Base-by-base conservation (phyloP, 179 eudicot species). In the Silene vulgaris region DNA sequence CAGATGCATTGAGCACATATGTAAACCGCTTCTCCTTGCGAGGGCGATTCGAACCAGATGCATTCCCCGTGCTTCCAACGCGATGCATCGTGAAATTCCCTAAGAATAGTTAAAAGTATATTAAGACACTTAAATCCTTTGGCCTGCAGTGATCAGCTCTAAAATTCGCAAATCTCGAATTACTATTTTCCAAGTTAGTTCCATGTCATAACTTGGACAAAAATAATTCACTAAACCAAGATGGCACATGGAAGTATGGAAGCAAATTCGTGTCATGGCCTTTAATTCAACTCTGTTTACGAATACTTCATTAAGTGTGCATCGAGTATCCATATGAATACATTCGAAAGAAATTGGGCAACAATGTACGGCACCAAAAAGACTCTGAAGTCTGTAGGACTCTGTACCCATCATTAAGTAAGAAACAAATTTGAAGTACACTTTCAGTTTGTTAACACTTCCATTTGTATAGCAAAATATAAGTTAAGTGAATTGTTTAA, bases 1-100 rank as follows among this genome's bases (percentile, higher is more conserved):
- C 95, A 16, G 97, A 86, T 79, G 88, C 86, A 80, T 86, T 92
- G 67, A 95, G 84, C 40, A 92, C 90, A 84, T 89, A 95, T 8
- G 97, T 92, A 74, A 95, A 80, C 80, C 90, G 89, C 86, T 92
- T 95, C 89, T 95, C 99, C 84, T 92, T 95, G 62, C 97, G 90
- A 60, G 90, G 88, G 7, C 98, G 98, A 77, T 72, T 85, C 64
- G 97, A 92, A 82, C 90, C 87, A 59, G 91, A 79, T 75, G 96
- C 79, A 84, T 88, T 90, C 79, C 97, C 96, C 45, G 95, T 87
- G 81, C 99, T 92, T 69, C 89, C 95, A 70, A 95, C 99, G 45
- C 97, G 95, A 86, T 95, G 99, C 99, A 95, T 95, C 75, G 80
- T 90, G 69, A 75, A 79, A 81, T 69, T 62, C 52, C 88, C 91